Evolutionary conservation across 805 yeast species (phyloP), one percentile per base, ranked within the genome.

Genomic region (Candida xyloterini): DNA sequence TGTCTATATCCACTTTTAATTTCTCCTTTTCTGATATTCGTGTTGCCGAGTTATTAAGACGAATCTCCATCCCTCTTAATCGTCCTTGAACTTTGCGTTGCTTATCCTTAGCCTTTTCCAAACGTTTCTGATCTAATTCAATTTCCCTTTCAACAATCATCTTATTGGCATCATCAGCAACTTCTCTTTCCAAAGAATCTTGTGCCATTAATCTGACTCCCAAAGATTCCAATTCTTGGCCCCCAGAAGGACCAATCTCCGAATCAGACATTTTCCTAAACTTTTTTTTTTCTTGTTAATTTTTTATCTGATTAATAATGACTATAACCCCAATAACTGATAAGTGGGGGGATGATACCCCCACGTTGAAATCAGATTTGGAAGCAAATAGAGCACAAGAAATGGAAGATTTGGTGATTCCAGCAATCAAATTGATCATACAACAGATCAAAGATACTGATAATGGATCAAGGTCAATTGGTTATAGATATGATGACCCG

Each of bases 201-300:
- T 93, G 98, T 51, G 85, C 89, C 43, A 88, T 79, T 3, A 87
- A 66, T 52, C 69, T 69, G 21, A 85, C 79, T 1, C 78, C 80
- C 15, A 76, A 51, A 3, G 63, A 55, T 15, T 59, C 56, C 24
- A 73, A 53, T 1, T 59, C 52, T 13, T 40, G 36, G n/a, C 32
- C 40, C 15, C 35, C 41, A 13, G 40, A 27, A 15, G 37, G 36
- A 5, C 27, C 38, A 18, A 13, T 9, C 5, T 28, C 16, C 6
- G 29, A 14, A 22, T 35, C 39, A 13, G 30, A 28, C 24, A 22
- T 27, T 9, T 22, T 21, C 15, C 20, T 10, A 13, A 28, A 13
- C 14, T 20, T 35, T n/a, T 20, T 29, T 30, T 21, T 28, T n/a
- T 13, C 13, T 13, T 4, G 13, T 11, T 18, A 20, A 18, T 20